phyloP scores from a whole-genome alignment of 352 stramenopile genomes.

The Pythium apleroticum region DNA sequence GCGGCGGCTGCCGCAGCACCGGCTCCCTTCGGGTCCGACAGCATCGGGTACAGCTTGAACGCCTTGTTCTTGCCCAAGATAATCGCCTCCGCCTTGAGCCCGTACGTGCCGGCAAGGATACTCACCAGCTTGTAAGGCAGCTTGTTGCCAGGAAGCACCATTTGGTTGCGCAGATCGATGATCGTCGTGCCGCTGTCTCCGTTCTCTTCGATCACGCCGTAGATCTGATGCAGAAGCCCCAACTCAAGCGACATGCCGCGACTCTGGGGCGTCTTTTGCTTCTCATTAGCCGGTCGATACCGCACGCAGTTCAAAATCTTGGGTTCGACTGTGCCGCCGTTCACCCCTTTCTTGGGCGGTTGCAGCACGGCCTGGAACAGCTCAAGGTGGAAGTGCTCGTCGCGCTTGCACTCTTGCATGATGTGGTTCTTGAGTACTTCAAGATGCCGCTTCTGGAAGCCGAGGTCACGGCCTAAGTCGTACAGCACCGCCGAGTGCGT shows the following conservation, averaged over 20 bases:
- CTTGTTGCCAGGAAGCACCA: slow-evolving; percentile 71
- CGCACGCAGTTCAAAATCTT: slow-evolving; percentile 84
- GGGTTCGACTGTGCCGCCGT: slow-evolving; percentile 41
- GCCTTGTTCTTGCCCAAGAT: slow-evolving; percentile 84
- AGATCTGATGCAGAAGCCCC: slow-evolving; percentile 69
- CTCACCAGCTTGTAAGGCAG: slow-evolving; percentile 78
- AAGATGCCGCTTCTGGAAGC: slow-evolving; percentile 66
- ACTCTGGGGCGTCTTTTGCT: not conserved
- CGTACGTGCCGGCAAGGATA: slow-evolving; percentile 67
- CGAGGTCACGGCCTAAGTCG: slow-evolving; percentile 67
- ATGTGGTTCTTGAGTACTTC: slow-evolving; percentile 67
- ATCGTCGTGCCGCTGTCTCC: slow-evolving; percentile 66
- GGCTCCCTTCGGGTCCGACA: slow-evolving; percentile 15
- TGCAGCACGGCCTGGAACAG: slow-evolving; percentile 78
- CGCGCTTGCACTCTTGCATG: slow-evolving; percentile 62
- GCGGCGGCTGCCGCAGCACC: not conserved
- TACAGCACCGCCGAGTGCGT: slow-evolving; percentile 65
- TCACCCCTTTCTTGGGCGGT: slow-evolving; percentile 36
- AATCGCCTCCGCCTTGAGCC: slow-evolving; percentile 67
- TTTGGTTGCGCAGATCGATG: slow-evolving; percentile 69
- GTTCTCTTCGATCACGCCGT: slow-evolving; percentile 68
- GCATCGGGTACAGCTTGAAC: slow-evolving; percentile 61
- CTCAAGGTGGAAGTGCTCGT: slow-evolving; percentile 61
- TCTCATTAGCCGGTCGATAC: slow-evolving; percentile 43
- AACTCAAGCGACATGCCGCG: slow-evolving; percentile 65